Evolutionary conservation across 495 filamentous ascomycete species (phyloP).

Genomic region (Annulohypoxylon maeteangense): DNA sequence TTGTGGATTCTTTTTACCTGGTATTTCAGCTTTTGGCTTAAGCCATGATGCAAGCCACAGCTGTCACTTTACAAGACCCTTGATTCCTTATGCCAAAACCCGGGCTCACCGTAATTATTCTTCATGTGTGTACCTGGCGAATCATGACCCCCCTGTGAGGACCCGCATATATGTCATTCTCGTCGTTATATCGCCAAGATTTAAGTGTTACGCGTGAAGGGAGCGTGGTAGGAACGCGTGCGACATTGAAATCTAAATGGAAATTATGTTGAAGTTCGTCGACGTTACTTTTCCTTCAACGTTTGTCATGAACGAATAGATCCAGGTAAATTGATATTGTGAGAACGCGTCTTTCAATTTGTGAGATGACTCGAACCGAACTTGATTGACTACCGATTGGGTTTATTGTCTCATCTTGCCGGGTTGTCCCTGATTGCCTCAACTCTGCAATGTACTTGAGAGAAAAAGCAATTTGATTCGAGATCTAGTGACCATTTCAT

Average conservation of each 20-base stretch:
- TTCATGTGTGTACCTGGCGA: background rate
- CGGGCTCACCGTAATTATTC: conserved; percentile 38
- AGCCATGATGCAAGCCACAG: conserved; percentile 40
- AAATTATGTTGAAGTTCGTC: conserved; percentile 1
- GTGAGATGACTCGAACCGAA: background rate
- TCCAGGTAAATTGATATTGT: background rate
- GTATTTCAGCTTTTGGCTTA: conserved; percentile 18
- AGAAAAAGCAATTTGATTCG: conserved; percentile 29
- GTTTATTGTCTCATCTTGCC: conserved; percentile 22
- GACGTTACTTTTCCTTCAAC: conserved; percentile 11
- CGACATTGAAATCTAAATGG: background rate
- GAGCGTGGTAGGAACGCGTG: conserved; percentile 12
- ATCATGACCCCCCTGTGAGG: background rate
- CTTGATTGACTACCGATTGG: conserved; percentile 5
- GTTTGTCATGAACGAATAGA: background rate
- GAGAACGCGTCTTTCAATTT: background rate
- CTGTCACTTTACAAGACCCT: conserved; percentile 21
- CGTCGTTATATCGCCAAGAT: background rate
- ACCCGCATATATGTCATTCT: conserved; percentile 5
- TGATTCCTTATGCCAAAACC: conserved; percentile 7
- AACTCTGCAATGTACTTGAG: background rate
- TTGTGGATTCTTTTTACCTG: background rate
- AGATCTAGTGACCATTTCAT: conserved; percentile 9
- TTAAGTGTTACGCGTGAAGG: conserved; percentile 28
- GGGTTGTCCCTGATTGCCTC: conserved; percentile 20